phyloP scores from a whole-genome alignment of 371 early-diverging fungal species.

The Blastocladiella emersonii region DNA sequence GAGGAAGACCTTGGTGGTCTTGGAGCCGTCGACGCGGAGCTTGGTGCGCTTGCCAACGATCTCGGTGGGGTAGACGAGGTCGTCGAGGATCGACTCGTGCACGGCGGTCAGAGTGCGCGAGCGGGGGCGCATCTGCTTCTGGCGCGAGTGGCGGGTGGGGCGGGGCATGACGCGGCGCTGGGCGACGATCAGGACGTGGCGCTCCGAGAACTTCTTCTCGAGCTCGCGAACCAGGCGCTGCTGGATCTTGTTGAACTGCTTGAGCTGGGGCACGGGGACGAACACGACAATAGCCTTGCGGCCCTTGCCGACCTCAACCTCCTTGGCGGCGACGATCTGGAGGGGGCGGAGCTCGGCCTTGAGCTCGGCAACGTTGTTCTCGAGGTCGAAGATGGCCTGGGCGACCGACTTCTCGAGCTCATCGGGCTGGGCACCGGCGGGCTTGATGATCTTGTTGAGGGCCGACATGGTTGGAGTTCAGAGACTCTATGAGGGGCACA shows the following conservation, averaged over 20 bases:
- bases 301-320: slow-evolving; percentile 85
- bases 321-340: slow-evolving; percentile 87
- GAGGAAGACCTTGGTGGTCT: slow-evolving; percentile 87
- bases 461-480: slow-evolving; percentile 11
- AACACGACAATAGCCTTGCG: slow-evolving; percentile 93
- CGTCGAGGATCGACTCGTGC: slow-evolving; percentile 90
- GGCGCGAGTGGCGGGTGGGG: slow-evolving; percentile 73
- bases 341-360: slow-evolving; percentile 88
- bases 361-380: slow-evolving; percentile 84
- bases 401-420: slow-evolving; percentile 90
- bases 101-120: slow-evolving; percentile 92
- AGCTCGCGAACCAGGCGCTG: slow-evolving; percentile 89
- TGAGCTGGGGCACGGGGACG: slow-evolving; percentile 85
- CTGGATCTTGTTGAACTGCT: slow-evolving; percentile 90
- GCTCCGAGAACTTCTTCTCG: slow-evolving; percentile 99
- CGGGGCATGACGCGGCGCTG: slow-evolving; percentile 89
- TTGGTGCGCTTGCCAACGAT: slow-evolving; percentile 94
- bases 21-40: slow-evolving; percentile 86
- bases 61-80: slow-evolving; percentile 94
- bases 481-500: too few species aligned
- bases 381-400: slow-evolving; percentile 88
- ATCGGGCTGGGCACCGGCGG: slow-evolving; percentile 55
- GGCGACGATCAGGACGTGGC: slow-evolving; percentile 90
- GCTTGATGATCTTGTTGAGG: slow-evolving; percentile 51
- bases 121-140: slow-evolving; percentile 84